Evolutionary conservation across 805 yeast species (phyloP), one percentile per base, ranked within the genome.

Genomic region (Yarrowia deformans): DNA sequence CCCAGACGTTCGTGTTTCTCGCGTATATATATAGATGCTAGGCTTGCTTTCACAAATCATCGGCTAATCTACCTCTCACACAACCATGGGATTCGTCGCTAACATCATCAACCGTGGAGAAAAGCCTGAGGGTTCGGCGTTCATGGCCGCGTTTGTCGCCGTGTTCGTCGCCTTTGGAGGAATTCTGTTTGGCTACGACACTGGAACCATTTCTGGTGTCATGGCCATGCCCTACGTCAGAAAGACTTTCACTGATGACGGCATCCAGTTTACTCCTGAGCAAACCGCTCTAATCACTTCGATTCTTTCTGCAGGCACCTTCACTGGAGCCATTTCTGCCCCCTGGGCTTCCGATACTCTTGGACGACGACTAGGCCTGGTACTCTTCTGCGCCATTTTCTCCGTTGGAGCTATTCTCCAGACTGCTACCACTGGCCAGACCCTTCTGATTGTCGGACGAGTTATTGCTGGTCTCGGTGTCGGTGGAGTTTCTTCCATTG

Each of bases 281-380:
- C 90, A 91, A 75, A 80, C 87, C 68, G 88, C 97, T 0, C 79
- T 91, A 16, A 83, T 90, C 55, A 92, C 93, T 0, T 90, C 95
- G 0, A 86, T 89, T 12, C 79, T 92, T 67, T 90, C 96, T 0
- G 75, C 90, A 35, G 97, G 97, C 0, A 91, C 97, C 0, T 89
- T 91, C 75, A 75, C 83, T 52, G 95, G 94, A 18, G 86, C 90
- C 0, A 74, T 87, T 23, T 67, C 77, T 9, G 87, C 90, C 2
- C 89, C 91, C 0, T 73, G 84, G 10, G 75, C 89, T 5, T 87
- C 94, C 2, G 97, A 92, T 77, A 83, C 83, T n/a, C 81, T 83
- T 72, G 97, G 97, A 1, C 83, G 97, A 73, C 85, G 90, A 70
- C 77, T 82, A 58, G 85, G 91, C 42, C 86, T 92, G 43, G 83